Evolutionary conservation across 2,329 filamentous ascomycete genomes (phyloP).

Genomic region (Pseudogymnoascus sp.): DNA sequence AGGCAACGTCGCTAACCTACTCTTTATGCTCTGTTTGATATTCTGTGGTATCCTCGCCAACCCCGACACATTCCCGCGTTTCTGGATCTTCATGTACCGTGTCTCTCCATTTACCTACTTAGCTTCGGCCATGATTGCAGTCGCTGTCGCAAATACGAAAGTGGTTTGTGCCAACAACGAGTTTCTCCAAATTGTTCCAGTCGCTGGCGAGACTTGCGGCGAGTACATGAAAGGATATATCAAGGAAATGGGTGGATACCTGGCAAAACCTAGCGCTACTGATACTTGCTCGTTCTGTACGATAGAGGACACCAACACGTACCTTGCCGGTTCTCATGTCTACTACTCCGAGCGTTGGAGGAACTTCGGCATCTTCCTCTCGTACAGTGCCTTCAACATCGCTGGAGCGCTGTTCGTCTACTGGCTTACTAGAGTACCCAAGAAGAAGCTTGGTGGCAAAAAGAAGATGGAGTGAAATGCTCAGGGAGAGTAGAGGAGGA

Average conservation of each 20-base stretch:
- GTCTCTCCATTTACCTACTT: slow-evolving; percentile 78
- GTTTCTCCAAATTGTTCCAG: slow-evolving; percentile 56
- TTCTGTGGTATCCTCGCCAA: slow-evolving; percentile 66
- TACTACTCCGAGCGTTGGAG: slow-evolving; percentile 56
- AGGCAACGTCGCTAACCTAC: slow-evolving; percentile 66
- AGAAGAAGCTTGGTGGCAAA: slow-evolving; percentile 20
- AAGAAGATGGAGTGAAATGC: not conserved
- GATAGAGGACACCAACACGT: slow-evolving; percentile 44
- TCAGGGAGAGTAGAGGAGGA: not conserved
- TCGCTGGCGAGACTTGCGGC: slow-evolving; percentile 48
- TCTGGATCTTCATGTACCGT: slow-evolving; percentile 83
- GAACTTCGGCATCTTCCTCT: slow-evolving; percentile 57
- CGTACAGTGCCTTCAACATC: slow-evolving; percentile 49
- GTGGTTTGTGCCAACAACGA: slow-evolving; percentile 67
- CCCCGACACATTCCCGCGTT: slow-evolving; percentile 56
- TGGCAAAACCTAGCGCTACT: slow-evolving; percentile 42
- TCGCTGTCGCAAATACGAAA: slow-evolving; percentile 59
- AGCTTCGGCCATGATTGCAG: slow-evolving; percentile 63
- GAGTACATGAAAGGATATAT: slow-evolving; percentile 51
- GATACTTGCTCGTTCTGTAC: slow-evolving; percentile 48
- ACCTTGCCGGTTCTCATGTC: slow-evolving; percentile 41
- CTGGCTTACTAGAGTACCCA: slow-evolving; percentile 42
- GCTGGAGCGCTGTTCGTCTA: slow-evolving; percentile 46
- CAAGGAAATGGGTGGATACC: slow-evolving; percentile 32
- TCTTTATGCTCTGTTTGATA: slow-evolving; percentile 65